phyloP scores from a whole-genome alignment of 2,329 filamentous ascomycete genomes.

The Penicillium carneum region DNA sequence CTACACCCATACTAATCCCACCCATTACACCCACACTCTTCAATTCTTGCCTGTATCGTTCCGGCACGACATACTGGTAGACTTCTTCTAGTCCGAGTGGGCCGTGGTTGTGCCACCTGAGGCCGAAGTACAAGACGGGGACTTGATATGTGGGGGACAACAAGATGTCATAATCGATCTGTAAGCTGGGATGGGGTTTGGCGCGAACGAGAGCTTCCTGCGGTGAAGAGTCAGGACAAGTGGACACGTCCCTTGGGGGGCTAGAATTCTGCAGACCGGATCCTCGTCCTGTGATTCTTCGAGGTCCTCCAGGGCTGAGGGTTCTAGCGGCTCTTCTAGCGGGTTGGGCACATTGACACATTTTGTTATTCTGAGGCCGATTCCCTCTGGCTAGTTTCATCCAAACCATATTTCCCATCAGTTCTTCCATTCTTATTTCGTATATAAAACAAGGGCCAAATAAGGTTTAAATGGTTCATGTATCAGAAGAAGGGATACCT shows the following conservation, averaged over 20 bases:
- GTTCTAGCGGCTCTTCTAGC: conserved; percentile 8
- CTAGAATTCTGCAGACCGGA: conserved; percentile 20
- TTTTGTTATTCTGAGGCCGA: conserved; percentile 20
- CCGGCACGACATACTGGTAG: conserved; percentile 73
- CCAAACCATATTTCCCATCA: conserved; percentile 10
- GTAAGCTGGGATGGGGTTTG: conserved; percentile 49
- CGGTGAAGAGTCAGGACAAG: conserved; percentile 23
- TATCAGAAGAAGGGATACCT: conserved; percentile 35
- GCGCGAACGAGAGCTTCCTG: conserved; percentile 54
- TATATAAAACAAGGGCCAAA: background rate
- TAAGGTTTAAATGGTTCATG: conserved; percentile 17
- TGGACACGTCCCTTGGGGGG: conserved; percentile 19
- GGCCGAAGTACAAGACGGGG: conserved; percentile 77
- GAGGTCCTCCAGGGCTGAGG: background rate
- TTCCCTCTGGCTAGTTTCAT: conserved; percentile 7
- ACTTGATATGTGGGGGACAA: conserved; percentile 77
- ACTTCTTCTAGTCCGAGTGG: conserved; percentile 70
- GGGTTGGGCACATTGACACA: conserved; percentile 9
- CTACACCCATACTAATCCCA: conserved; percentile 77
- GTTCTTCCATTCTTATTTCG: background rate
- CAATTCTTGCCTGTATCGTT: conserved; percentile 68
- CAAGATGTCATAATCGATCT: conserved; percentile 75
- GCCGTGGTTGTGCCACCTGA: conserved; percentile 66
- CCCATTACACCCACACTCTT: conserved; percentile 70
- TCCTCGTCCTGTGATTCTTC: conserved; percentile 16